Percentiles rank a stretch among this genome's conserved stretches.
Evolutionary conservation across 495 filamentous ascomycete species (phyloP).

Genomic region (Neurospora sp.): DNA sequence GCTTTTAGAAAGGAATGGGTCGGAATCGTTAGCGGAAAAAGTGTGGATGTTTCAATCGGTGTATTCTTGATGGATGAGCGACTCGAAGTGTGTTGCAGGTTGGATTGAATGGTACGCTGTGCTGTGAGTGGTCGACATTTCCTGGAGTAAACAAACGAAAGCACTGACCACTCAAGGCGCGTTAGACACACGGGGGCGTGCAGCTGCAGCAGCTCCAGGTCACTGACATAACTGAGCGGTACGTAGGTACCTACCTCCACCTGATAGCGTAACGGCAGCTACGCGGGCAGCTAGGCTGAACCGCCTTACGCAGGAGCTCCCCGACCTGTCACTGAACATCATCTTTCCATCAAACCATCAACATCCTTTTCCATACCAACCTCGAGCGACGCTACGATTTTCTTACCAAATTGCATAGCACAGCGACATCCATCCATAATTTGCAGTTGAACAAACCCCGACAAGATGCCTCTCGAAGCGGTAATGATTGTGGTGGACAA

Average conservation of each 20-base stretch:
- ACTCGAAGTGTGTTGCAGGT: slow-evolving; percentile 7
- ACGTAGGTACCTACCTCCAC: neutral
- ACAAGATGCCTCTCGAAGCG: slow-evolving; percentile 52
- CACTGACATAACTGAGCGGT: neutral
- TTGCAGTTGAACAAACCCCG: neutral
- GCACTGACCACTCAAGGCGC: slow-evolving; percentile 2
- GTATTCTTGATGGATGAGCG: neutral
- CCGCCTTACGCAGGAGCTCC: slow-evolving; percentile 19
- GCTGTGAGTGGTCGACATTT: slow-evolving; percentile 21
- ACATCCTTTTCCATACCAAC: neutral
- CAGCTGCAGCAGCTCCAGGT: neutral
- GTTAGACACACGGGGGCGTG: neutral
- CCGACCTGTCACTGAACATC: neutral
- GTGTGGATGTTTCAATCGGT: neutral
- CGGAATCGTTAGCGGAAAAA: neutral
- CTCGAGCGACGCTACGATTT: neutral
- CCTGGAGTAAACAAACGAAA: slow-evolving; percentile 27
- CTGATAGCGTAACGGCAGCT: neutral
- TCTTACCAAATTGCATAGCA: neutral
- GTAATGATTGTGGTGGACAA: slow-evolving; percentile 83
- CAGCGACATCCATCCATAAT: neutral
- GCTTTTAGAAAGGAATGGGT: neutral
- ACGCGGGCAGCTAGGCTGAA: slow-evolving; percentile 8
- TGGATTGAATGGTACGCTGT: slow-evolving; percentile 2
- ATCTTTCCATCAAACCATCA: neutral